Conservation (phyloP, 805 yeast species). For the Isabelozyma heimii region DNA sequence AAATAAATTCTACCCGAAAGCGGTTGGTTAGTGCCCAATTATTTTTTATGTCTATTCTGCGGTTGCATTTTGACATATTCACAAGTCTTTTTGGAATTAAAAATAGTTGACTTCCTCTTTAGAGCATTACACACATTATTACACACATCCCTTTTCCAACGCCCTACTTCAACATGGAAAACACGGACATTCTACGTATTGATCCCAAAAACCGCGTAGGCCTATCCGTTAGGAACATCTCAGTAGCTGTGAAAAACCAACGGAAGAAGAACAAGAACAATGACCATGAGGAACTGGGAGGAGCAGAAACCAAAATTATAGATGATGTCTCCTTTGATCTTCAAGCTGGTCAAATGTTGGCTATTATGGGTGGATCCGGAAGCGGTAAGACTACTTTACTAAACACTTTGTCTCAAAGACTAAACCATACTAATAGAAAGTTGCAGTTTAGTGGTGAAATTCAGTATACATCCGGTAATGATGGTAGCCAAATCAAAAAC, state of each 20-base stretch:
- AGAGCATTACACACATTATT: too few species aligned
- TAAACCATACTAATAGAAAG: conserved; percentile 36
- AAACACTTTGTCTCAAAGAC: conserved; percentile 60
- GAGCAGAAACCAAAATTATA: conserved; percentile 16
- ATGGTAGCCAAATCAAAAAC: conserved; percentile 18
- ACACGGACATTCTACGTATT: conserved; percentile 28
- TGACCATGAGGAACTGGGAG: not conserved
- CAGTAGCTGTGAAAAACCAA: conserved; percentile 13
- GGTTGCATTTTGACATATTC: too few species aligned
- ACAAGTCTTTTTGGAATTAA: too few species aligned
- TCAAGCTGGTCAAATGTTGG: conserved; percentile 61
- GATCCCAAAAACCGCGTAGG: conserved; percentile 42
- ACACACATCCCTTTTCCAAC: too few species aligned
- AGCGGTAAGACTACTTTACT: conserved; percentile 82
- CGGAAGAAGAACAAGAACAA: conserved; percentile 1
- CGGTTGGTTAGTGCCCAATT: too few species aligned
- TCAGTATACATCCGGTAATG: conserved; percentile 18
- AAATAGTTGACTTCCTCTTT: too few species aligned
- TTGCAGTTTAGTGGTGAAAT: conserved; percentile 44
- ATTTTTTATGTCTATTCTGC: too few species aligned
- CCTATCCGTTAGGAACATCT: conserved; percentile 14
- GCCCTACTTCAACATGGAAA: conserved; percentile 20
- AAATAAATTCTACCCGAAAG: too few species aligned
- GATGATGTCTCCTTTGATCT: conserved; percentile 57
- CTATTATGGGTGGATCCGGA: conserved; percentile 86